Percentiles rank a stretch among this genome's conserved stretches.
phyloP scores from a whole-genome alignment of 2,329 filamentous ascomycete species.

The Orbilia oligospora region DNA sequence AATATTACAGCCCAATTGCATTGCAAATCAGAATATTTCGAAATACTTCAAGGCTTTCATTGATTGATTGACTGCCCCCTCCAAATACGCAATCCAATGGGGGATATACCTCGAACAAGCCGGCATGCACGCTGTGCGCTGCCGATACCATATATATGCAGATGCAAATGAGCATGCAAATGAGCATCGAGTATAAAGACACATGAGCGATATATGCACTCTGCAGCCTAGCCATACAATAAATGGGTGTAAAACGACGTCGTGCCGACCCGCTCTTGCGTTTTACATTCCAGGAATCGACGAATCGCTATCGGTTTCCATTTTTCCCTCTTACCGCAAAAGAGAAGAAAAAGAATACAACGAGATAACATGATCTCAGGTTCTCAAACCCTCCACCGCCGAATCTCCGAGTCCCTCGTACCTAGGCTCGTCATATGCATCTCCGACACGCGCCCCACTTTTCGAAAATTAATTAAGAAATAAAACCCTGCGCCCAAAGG shows the following conservation, averaged over 20 bases:
- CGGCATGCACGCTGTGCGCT: too few relatives aligned
- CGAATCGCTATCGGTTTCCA: not conserved
- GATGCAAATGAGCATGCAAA: too few relatives aligned
- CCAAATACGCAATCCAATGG: too few relatives aligned
- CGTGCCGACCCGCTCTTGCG: not conserved
- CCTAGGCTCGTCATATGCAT: slow-evolving; percentile 21
- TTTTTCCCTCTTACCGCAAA: not conserved
- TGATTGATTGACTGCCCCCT: too few relatives aligned
- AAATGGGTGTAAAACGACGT: not conserved
- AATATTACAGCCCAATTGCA: too few relatives aligned
- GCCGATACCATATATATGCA: too few relatives aligned
- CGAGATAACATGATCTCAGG: not conserved
- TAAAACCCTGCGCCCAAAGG: too few relatives aligned
- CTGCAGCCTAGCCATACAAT: too few relatives aligned
- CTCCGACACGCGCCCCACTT: slow-evolving; percentile 1
- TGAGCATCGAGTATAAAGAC: too few relatives aligned
- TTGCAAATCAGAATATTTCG: too few relatives aligned
- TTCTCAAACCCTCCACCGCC: not conserved
- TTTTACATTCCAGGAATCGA: not conserved
- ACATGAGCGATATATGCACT: slow-evolving; percentile 7
- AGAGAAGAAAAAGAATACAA: not conserved
- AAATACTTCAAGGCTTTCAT: too few relatives aligned
- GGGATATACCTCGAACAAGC: too few relatives aligned
- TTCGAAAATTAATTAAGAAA: not conserved
- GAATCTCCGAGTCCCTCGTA: slow-evolving; percentile 20